A percentile compares a stretch with the other conserved stretches of the same genome.
Conservation (phyloP, 169 alveolate species). For the Perkinsus olseni region DNA sequence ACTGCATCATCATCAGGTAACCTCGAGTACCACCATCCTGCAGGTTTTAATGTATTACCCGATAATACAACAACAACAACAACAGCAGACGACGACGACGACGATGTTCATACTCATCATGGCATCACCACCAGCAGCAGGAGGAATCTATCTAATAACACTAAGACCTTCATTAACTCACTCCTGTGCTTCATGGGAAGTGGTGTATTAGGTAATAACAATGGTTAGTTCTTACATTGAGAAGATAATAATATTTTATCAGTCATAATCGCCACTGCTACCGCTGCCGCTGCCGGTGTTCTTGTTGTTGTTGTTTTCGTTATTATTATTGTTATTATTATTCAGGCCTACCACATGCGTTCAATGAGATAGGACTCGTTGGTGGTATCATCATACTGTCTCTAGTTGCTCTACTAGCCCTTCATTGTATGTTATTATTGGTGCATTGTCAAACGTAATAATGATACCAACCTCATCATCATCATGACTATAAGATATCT, state of each 20-base stretch:
- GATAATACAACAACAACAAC: background rate
- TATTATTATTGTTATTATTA: background rate
- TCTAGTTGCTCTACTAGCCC: background rate
- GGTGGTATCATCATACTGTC: background rate
- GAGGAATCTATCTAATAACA: background rate
- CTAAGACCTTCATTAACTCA: background rate
- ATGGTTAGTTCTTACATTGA: no score
- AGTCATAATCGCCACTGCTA: no score
- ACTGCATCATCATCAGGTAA: no score
- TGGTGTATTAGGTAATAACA: background rate
- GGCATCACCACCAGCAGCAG: background rate
- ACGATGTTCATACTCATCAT: no score
- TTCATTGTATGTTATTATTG: background rate
- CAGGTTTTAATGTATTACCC: background rate
- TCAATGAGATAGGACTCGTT: background rate
- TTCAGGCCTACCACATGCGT: background rate
- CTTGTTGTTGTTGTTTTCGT: background rate
- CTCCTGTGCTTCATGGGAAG: background rate
- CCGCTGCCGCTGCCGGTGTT: no score
- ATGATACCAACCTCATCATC: background rate
- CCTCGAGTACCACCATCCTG: no score
- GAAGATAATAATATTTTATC: no score
- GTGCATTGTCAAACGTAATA: background rate
- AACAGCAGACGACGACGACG: no score
- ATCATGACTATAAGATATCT: background rate